Conservation (phyloP, 2,329 filamentous ascomycete species). For the Coleophoma cylindrospora region DNA sequence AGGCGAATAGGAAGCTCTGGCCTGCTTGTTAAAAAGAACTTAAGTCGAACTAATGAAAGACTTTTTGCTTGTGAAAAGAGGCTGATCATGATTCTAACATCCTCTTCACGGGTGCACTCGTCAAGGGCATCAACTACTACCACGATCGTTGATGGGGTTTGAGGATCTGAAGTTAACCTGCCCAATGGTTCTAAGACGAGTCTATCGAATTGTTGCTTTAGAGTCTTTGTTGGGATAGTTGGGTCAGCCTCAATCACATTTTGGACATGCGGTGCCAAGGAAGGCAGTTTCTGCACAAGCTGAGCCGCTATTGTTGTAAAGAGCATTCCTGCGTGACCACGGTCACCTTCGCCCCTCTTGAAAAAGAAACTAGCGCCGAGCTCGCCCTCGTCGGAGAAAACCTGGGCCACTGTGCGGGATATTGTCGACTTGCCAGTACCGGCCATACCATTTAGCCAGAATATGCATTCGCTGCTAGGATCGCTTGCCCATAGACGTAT, state of each 20-base stretch:
- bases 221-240: constrained; percentile 20
- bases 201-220: constrained; percentile 33
- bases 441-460: constrained; percentile 31
- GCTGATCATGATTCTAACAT: constrained; percentile 9
- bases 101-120: constrained; percentile 16
- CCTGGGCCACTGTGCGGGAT: constrained; percentile 5
- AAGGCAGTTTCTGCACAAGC: constrained; percentile 23
- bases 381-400: constrained; percentile 3
- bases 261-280: constrained; percentile 20
- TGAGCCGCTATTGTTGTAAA: constrained; percentile 35
- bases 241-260: constrained; percentile 26
- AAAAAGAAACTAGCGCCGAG: constrained; percentile 11
- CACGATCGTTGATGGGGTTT: background rate
- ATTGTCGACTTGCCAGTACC: constrained; percentile 7
- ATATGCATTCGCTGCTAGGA: constrained; percentile 9
- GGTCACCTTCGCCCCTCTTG: constrained; percentile 23
- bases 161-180: background rate
- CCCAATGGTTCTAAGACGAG: constrained; percentile 29
- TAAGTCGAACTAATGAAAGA: constrained; percentile 6
- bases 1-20: constrained; percentile 13
- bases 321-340: constrained; percentile 29
- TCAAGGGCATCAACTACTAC: constrained; percentile 24
- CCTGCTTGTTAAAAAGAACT: constrained; percentile 19
- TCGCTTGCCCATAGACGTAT: constrained; percentile 16
- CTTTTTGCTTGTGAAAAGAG: constrained; percentile 12